Conservation (phyloP, 2,329 filamentous ascomycete genomes). For the Fusarium armeniacum region DNA sequence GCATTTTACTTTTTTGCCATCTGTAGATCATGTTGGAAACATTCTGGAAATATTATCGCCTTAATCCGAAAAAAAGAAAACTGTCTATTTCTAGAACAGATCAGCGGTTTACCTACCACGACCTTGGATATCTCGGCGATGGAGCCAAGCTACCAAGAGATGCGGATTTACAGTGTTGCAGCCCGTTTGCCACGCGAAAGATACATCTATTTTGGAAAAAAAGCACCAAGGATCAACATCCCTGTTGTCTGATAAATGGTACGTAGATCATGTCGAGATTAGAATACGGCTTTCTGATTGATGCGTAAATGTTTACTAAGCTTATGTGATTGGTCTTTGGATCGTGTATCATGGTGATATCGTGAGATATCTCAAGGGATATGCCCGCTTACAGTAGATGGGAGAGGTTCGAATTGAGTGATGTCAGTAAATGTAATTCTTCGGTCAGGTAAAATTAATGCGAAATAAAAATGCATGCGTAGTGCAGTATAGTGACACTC, state of each 20-base stretch:
- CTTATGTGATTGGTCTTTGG: background rate
- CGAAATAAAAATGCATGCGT: accelerated
- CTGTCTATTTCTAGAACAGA: background rate
- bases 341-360: background rate
- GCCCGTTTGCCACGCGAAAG: slow-evolving; percentile 15
- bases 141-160: slow-evolving; percentile 20
- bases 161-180: background rate
- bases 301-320: slow-evolving; percentile 14
- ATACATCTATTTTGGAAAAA: background rate
- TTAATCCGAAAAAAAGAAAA: slow-evolving; percentile 1
- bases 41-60: background rate
- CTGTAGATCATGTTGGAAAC: background rate
- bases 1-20: background rate
- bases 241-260: slow-evolving; percentile 1
- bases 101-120: background rate
- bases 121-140: slow-evolving; percentile 12
- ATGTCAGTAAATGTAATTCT: accelerated
- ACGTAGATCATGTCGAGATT: slow-evolving; percentile 3
- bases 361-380: background rate
- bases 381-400: background rate
- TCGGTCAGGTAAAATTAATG: accelerated
- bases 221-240: slow-evolving; percentile 1
- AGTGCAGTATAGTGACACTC: background rate
- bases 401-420: background rate
- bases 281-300: background rate